Base-by-base conservation (phyloP, 345 rosid genomes). In the Euclidium syriacum region DNA sequence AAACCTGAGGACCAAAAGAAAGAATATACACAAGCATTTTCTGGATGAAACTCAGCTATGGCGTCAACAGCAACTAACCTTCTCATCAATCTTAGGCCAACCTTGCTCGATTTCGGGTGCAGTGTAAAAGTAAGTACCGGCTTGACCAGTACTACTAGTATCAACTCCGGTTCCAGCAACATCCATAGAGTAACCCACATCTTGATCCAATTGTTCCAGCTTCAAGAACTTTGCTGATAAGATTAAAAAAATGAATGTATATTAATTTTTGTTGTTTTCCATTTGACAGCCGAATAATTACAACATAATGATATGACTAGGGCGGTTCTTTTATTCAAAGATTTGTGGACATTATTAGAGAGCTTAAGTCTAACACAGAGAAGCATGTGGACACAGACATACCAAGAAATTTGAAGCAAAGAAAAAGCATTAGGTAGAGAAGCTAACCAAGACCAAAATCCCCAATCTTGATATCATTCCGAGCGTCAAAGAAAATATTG, bases 31-130 rank as follows among this genome's bases (percentile, higher is more conserved):
- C 32, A 53, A 41, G 23, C 40, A 65, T 56, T 63, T 58, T 40
- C 34, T 54, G 42, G 47, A 60, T 20, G 15, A 58, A 68, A 67
- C 32, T 42, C 27, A 57, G 43, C 68, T 7, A 52, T 40, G 39
- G 19, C 17, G 39, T 24, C 52, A 53, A 58, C 34, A 71, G 41
- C 43, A 14, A 58, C 65, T 65, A 35, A 92, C 98, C 95, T 86
- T 92, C 77, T 92, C 98, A 77, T 92, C 95, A 68, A 92, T 89
- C 80, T 85, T 92, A 49, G 98, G 96, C 98, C 98, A 92, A 24
- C 85, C 82, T 75, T 92, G 98, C 77, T 92, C 98, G 70, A 92
- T 92, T 80, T 92, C 98, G 49, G 98, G 98, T 8, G 98, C 98
- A 64, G 96, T 92, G 56, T 92, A 92, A 52, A 92, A 89, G 67